Evolutionary conservation across 2,329 filamentous ascomycete genomes (phyloP).

Genomic region (Apiospora aurea): DNA sequence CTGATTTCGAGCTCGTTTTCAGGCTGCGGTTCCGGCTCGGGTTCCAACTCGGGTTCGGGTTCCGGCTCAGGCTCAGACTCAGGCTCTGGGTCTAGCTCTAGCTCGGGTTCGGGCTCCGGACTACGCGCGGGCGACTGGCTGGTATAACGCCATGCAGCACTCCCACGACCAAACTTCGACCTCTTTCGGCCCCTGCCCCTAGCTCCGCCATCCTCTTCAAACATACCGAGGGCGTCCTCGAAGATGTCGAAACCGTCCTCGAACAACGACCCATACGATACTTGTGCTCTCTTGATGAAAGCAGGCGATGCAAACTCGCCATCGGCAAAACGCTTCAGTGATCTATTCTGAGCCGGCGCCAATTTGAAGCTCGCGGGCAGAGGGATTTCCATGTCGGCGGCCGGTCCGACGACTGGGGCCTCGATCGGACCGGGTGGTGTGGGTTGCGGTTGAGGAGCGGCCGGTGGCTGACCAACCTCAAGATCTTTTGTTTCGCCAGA

Average conservation of each 20-base stretch:
- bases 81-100: slow-evolving; percentile 33
- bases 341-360: slow-evolving; percentile 38
- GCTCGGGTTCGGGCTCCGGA: slow-evolving; percentile 45
- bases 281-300: slow-evolving; percentile 74
- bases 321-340: slow-evolving; percentile 46
- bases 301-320: slow-evolving; percentile 78
- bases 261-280: slow-evolving; percentile 73
- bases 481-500: slow-evolving; percentile 57
- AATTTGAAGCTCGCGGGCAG: slow-evolving; percentile 9
- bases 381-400: slow-evolving; percentile 4
- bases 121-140: slow-evolving; percentile 77
- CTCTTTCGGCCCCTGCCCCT: slow-evolving; percentile 71
- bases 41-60: not conserved
- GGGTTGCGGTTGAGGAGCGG: not conserved
- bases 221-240: slow-evolving; percentile 72
- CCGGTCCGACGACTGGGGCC: not conserved
- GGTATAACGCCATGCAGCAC: slow-evolving; percentile 76
- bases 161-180: slow-evolving; percentile 71
- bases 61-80: not conserved
- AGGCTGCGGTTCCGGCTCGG: not conserved
- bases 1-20: not conserved
- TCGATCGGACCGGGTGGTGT: not conserved
- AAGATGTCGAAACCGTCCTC: slow-evolving; percentile 72
- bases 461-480: slow-evolving; percentile 56
- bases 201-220: slow-evolving; percentile 72